Base-by-base conservation (phyloP, 495 filamentous ascomycete genomes). In the Penicillium dipodomyicola region DNA sequence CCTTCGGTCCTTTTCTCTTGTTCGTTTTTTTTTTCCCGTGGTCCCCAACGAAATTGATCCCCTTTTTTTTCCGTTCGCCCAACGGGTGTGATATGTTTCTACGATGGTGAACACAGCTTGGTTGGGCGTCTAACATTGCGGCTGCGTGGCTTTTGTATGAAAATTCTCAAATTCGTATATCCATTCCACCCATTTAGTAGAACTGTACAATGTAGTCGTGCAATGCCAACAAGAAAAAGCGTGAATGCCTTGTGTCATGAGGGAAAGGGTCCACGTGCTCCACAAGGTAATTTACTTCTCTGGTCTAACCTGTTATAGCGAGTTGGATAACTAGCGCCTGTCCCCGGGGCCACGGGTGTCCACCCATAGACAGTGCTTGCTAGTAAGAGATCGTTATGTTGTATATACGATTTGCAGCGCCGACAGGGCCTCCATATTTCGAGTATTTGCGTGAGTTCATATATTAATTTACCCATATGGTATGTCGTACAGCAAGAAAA, bases 21-120 rank as follows among this genome's bases (percentile, higher is more conserved):
- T 59, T 60, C 50, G 45, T n/a, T n/a, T 48, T 33, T 33, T 62
- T 35, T 62, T 35, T 29, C 50, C 32, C 53, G 54, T 67, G 64
- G 56, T 58, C 49, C 57, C 55, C 62, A 55, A 69, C 64, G 65
- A 70, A 72, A 72, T 71, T 72, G 65, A 71, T 61, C 59, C 60
- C 52, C 54, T 55, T 64, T 60, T 56, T 57, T 71, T 56, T 58
- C 58, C 58, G 61, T 60, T 58, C 54, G 53, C 57, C 52, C 60
- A 54, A 56, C 45, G 35, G 56, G 52, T 58, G 65, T 57, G 54
- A 58, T 62, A 57, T 56, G 49, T 58, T 54, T 54, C 37, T 43
- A 48, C 49, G 53, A 29, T 58, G 45, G 60, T 52, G 47, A 61
- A 50, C 54, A 43, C 50, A 54, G 37, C 41, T 62, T 55, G 60